Base-by-base conservation (phyloP, 2,329 filamentous ascomycete genomes). In the Xylariales sp. region DNA sequence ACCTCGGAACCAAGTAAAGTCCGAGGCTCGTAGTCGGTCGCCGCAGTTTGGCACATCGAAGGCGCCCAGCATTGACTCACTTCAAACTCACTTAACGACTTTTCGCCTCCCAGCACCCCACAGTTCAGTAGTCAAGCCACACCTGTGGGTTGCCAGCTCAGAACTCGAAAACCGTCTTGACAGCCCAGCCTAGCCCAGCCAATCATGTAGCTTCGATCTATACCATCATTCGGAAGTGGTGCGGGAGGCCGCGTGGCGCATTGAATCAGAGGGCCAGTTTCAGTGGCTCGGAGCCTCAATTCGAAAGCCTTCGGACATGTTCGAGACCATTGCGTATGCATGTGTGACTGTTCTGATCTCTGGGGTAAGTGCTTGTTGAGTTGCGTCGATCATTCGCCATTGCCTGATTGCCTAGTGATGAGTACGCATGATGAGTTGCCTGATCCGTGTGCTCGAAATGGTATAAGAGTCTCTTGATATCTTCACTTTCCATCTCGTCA, bases 271-370 rank as follows among this genome's bases (percentile, higher is more conserved):
- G 11, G 11, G 24, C 20, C 18, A 11, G 20, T 15, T 10, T 24
- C 10, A 11, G 19, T 27, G 20, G 14, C 32, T 22, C 21, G 16
- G 21, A 27, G 38, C 34, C 12, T 43, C 27, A n/a, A 18, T 46
- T 46, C 44, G 19, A 27, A 21, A 18, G 27, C 16, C 20, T 46
- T 46, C 44, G 24, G 31, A 19, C 5, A 19, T 18, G 32, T 46
- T 46, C 44, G 40, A 43, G 40, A 28, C 36, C 28, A 33, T 35
- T 42, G 39, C 43, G 34, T 45, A 42, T 22, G 34, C 33, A 38
- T 31, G 29, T 34, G 31, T 35, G 43, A 42, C 35, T 38, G 11
- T 31, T 36, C 6, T 10, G n/a, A 9, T 20, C 4, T 5, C 16
- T 16, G 18, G 29, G n/a, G 24, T 22, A 37, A 21, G 8, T 29